Conservation (phyloP, 768 basidiomycete genomes). For the Serendipita sp. region DNA sequence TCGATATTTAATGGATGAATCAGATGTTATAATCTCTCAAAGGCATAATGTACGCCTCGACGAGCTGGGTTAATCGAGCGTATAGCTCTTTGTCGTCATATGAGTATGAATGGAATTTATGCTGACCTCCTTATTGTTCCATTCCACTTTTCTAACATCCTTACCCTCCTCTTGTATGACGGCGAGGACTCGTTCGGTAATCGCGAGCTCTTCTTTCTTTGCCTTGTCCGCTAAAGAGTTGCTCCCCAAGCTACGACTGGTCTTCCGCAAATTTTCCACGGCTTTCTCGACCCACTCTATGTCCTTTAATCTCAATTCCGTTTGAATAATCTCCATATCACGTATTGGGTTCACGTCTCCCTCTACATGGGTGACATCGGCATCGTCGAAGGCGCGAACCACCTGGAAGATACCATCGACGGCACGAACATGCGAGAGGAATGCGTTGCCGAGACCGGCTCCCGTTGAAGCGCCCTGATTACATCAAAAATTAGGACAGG, state of each 20-base stretch:
- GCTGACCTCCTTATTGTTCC: constrained; percentile 92
- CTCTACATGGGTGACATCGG: constrained; percentile 98
- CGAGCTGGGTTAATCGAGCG: constrained; percentile 91
- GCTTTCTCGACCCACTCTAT: constrained; percentile 97
- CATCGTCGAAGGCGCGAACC: constrained; percentile 93
- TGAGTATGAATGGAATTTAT: constrained; percentile 2
- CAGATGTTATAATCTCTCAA: constrained; percentile 43
- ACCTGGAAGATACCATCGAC: constrained; percentile 99
- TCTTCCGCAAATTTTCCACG: constrained; percentile 62
- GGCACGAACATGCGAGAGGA: constrained; percentile 92
- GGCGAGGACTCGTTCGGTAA: constrained; percentile 72
- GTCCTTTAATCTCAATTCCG: constrained; percentile 87
- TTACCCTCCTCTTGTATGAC: constrained; percentile 62
- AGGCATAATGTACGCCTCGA: constrained; percentile 63
- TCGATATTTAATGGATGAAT: background rate
- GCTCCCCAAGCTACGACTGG: constrained; percentile 53
- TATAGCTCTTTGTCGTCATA: constrained; percentile 64
- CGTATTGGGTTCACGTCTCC: constrained; percentile 91
- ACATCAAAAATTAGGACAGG: constrained; percentile 8
- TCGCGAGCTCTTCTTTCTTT: constrained; percentile 88
- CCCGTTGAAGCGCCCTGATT: constrained; percentile 85
- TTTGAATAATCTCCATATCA: constrained; percentile 96
- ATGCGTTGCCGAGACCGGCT: constrained; percentile 93
- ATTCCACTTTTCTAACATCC: constrained; percentile 85
- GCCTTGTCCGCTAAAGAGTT: constrained; percentile 81